A percentile compares a stretch with the other conserved stretches of the same genome.
phyloP scores from a whole-genome alignment of 2,329 filamentous ascomycete species.

The Esteya vermicola region DNA sequence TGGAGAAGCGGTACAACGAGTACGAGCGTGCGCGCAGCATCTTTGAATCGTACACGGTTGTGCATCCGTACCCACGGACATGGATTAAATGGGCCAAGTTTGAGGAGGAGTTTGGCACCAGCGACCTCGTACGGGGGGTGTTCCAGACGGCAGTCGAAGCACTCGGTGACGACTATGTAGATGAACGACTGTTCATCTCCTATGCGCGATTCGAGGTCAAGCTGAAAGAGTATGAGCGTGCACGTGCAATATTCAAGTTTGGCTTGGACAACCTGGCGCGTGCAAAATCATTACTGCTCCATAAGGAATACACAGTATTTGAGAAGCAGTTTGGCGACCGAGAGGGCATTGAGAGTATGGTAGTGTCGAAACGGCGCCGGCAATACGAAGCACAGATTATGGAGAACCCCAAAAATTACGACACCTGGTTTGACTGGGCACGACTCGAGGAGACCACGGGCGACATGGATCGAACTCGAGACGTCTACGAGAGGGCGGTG shows the following conservation, averaged over 20 bases:
- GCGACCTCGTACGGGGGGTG: slow-evolving; percentile 81
- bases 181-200: slow-evolving; percentile 87
- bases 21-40: slow-evolving; percentile 82
- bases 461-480: slow-evolving; percentile 69
- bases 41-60: slow-evolving; percentile 77
- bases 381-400: slow-evolving; percentile 91
- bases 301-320: slow-evolving; percentile 92
- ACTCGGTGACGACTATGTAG: slow-evolving; percentile 86
- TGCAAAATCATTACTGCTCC: slow-evolving; percentile 68
- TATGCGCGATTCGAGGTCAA: slow-evolving; percentile 94
- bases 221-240: slow-evolving; percentile 87
- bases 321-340: slow-evolving; percentile 95
- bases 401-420: slow-evolving; percentile 92
- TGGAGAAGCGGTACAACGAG: slow-evolving; percentile 91
- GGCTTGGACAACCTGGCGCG: slow-evolving; percentile 83
- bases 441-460: slow-evolving; percentile 76
- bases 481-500: slow-evolving; percentile 91
- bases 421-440: slow-evolving; percentile 93
- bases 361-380: slow-evolving; percentile 82
- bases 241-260: slow-evolving; percentile 92
- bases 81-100: slow-evolving; percentile 99
- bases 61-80: slow-evolving; percentile 87
- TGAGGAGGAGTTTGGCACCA: slow-evolving; percentile 89
- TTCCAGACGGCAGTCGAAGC: slow-evolving; percentile 81
- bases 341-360: slow-evolving; percentile 89